phyloP scores from a whole-genome alignment of 306 rosid species.

The Ammopiptanthus mongolicus region DNA sequence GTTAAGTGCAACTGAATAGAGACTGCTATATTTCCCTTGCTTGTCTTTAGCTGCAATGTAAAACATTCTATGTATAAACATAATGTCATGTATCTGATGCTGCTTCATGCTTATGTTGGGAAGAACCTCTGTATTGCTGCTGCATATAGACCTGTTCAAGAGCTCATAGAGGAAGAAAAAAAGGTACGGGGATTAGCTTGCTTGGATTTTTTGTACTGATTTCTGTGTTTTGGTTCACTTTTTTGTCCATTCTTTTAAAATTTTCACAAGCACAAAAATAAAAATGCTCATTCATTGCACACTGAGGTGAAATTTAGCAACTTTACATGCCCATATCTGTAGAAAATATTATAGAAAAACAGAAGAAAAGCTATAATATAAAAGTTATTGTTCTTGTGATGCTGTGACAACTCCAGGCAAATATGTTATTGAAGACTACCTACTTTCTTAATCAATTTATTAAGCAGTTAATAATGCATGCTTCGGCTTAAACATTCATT shows the following conservation, averaged over 20 bases:
- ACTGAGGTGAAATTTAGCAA: not conserved
- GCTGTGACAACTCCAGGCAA: not conserved
- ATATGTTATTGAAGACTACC: not conserved
- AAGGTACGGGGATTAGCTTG: constrained; percentile 37
- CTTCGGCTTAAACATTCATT: not conserved
- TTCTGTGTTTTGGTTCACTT: not conserved
- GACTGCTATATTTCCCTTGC: not conserved
- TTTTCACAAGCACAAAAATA: not conserved
- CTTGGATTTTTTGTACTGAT: not conserved
- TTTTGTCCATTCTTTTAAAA: not conserved
- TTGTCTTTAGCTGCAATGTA: not conserved
- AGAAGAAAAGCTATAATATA: not conserved
- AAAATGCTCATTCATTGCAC: not conserved
- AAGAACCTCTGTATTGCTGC: constrained; percentile 97
- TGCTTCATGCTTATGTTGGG: constrained; percentile 21
- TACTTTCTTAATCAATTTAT: not conserved
- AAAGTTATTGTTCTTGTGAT: not conserved
- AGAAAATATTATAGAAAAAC: not conserved
- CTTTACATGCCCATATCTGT: not conserved
- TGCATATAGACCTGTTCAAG: constrained; percentile 93
- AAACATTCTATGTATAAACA: not conserved
- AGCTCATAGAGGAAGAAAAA: constrained; percentile 75
- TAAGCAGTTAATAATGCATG: not conserved
- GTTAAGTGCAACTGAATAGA: not conserved
- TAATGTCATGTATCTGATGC: constrained; percentile 6